phyloP scores from a whole-genome alignment of 2,329 filamentous ascomycete species.

The Bipolaris oryzae region DNA sequence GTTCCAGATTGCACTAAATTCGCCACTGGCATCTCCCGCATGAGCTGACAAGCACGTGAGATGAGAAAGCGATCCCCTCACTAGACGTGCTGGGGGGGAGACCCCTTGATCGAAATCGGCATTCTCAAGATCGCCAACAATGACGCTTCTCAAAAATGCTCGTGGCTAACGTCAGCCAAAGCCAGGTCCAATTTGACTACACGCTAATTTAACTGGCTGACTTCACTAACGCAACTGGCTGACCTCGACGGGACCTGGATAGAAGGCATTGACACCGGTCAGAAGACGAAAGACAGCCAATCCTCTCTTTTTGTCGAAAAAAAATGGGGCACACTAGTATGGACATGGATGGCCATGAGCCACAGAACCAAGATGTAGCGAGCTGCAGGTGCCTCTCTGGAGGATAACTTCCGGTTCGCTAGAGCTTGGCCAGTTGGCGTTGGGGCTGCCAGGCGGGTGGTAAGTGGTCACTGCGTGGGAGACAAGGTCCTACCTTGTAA shows the following conservation, averaged over 20 bases:
- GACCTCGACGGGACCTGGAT: constrained; percentile 1
- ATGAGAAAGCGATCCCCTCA: not conserved
- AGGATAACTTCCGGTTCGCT: constrained; percentile 1
- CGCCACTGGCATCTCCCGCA: not conserved
- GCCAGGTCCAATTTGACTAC: not conserved
- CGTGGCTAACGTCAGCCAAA: not conserved
- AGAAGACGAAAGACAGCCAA: constrained; percentile 3
- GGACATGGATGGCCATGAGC: not conserved
- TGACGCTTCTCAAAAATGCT: not conserved
- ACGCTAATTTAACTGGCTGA: constrained; percentile 1
- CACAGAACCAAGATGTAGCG: not conserved
- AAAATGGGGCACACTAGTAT: not conserved
- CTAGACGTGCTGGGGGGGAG: not conserved
- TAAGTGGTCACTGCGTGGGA: not conserved
- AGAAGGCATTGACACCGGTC: constrained; percentile 5
- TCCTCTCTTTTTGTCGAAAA: not conserved
- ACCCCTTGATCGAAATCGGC: not conserved
- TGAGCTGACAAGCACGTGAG: not conserved
- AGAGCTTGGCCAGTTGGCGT: not conserved
- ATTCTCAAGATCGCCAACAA: not conserved
- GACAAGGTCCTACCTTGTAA: not conserved
- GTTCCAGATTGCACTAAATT: not conserved
- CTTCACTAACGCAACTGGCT: not conserved
- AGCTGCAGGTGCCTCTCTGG: constrained; percentile 4
- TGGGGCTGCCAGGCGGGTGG: not conserved